These are phyloP conservation scores for Pyrenochaeta sp. DNA, from an alignment of 2,329 filamentous ascomycete genomes.

Conservation along the genomic window DNA sequence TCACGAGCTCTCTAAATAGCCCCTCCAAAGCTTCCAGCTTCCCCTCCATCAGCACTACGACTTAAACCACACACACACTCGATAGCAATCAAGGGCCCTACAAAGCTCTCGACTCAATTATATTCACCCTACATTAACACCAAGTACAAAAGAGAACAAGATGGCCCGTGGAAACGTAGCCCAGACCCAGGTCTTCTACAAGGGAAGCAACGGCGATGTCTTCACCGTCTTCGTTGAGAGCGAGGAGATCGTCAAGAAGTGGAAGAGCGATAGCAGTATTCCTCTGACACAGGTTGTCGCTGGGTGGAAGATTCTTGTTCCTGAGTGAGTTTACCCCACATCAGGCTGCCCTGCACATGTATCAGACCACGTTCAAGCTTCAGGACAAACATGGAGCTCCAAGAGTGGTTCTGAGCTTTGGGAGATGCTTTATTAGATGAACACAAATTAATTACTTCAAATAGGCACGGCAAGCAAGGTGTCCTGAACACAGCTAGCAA, in stretches of 20 bases:
- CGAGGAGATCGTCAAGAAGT: constrained; percentile 74
- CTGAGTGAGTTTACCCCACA: constrained; percentile 70
- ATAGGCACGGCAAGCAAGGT: constrained; percentile 86
- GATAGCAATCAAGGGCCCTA: constrained; percentile 8
- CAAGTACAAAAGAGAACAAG: constrained; percentile 11
- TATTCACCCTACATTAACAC: constrained; percentile 2
- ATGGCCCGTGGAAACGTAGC: constrained; percentile 59
- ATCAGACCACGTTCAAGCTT: too few species aligned
- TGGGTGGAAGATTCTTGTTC: constrained; percentile 87
- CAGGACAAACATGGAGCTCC: too few species aligned
- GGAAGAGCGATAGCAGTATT: constrained; percentile 80
- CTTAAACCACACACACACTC: constrained; percentile 5
- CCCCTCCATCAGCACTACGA: constrained; percentile 23
- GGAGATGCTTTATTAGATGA: not conserved
- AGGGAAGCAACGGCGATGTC: constrained; percentile 72
- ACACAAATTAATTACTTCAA: not conserved
- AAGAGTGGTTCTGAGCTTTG: too few species aligned
- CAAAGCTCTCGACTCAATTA: too few species aligned
- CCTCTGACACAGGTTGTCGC: constrained; percentile 86
- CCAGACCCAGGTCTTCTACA: constrained; percentile 84
- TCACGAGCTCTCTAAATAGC: constrained; percentile 38
- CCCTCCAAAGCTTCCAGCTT: constrained; percentile 46
- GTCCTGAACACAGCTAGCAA: constrained; percentile 80
- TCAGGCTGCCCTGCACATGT: too few species aligned
- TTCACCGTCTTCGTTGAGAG: constrained; percentile 73